Evolutionary conservation across 805 yeast genomes (phyloP).

Genomic region (Myxozyma nipponensis): DNA sequence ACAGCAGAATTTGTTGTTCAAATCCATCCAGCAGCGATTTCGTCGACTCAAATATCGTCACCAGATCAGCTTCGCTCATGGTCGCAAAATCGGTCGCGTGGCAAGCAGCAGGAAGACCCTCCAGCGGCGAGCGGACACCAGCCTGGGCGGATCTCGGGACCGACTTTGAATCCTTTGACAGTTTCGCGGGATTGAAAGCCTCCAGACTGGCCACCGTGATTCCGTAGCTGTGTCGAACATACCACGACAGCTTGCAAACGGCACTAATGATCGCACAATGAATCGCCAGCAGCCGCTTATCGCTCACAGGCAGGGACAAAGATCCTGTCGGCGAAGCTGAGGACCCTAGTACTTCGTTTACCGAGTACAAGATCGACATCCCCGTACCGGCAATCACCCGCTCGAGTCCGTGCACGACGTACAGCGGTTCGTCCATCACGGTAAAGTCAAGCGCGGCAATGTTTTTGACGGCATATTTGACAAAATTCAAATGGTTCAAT

Average conservation of each 20-base stretch:
- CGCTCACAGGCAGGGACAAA: too few relatives aligned
- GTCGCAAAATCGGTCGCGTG: too few relatives aligned
- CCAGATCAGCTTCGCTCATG: too few relatives aligned
- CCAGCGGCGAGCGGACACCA: too few relatives aligned
- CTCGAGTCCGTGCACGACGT: slow-evolving; percentile 46
- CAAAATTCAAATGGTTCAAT: slow-evolving; percentile 32
- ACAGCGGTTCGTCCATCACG: slow-evolving; percentile 51
- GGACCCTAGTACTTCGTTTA: slow-evolving; percentile 5
- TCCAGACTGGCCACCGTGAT: neutral
- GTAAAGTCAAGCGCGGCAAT: slow-evolving; percentile 42
- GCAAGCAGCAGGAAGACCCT: too few relatives aligned
- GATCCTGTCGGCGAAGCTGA: neutral
- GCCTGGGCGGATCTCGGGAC: neutral
- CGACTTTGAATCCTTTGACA: neutral
- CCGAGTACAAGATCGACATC: slow-evolving; percentile 15
- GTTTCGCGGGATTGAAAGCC: neutral
- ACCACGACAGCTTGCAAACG: slow-evolving; percentile 6
- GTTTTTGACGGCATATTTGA: slow-evolving; percentile 41
- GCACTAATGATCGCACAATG: slow-evolving; percentile 10
- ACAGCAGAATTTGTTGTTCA: too few relatives aligned
- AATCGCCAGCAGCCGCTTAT: slow-evolving; percentile 7
- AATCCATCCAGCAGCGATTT: neutral
- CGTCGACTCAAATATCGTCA: too few relatives aligned
- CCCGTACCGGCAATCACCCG: slow-evolving; percentile 44
- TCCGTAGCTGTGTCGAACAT: neutral